Conservation (phyloP, 1,284 basidiomycete species). For the Ustilago xerochloae region DNA sequence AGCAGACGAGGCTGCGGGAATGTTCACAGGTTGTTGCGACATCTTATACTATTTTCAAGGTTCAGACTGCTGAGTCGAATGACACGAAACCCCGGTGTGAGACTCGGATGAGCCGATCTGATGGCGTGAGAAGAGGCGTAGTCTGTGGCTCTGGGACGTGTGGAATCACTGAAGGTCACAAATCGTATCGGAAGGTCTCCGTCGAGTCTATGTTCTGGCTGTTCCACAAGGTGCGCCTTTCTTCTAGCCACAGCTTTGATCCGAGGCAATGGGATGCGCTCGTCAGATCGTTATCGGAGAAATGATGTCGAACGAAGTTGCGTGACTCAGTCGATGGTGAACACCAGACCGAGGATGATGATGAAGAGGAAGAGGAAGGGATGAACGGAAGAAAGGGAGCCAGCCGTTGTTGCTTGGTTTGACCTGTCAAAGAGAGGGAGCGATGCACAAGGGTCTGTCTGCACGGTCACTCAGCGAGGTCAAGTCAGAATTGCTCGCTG, state of each 20-base stretch:
- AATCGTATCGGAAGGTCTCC: neutral
- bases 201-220: neutral
- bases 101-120: too few species aligned
- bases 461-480: neutral
- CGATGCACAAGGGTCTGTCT: neutral
- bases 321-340: too few species aligned
- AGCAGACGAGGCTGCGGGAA: constrained; percentile 1
- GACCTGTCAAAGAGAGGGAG: neutral
- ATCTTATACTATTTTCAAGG: neutral
- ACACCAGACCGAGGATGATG: neutral
- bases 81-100: too few species aligned
- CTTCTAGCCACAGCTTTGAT: too few species aligned
- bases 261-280: too few species aligned
- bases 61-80: neutral
- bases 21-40: constrained; percentile 33
- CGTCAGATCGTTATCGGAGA: too few species aligned
- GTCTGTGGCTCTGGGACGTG: neutral
- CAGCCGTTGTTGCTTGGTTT: neutral
- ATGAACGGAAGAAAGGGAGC: neutral
- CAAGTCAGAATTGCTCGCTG: neutral
- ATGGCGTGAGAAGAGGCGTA: neutral
- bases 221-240: neutral
- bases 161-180: neutral
- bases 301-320: too few species aligned
- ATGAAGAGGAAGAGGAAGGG: neutral